A percentile compares a stretch with the other conserved stretches of the same genome.
These are phyloP conservation scores for Metschnikowia corniflorae DNA, from an alignment of 805 yeast genomes.

Conservation along the genomic window DNA sequence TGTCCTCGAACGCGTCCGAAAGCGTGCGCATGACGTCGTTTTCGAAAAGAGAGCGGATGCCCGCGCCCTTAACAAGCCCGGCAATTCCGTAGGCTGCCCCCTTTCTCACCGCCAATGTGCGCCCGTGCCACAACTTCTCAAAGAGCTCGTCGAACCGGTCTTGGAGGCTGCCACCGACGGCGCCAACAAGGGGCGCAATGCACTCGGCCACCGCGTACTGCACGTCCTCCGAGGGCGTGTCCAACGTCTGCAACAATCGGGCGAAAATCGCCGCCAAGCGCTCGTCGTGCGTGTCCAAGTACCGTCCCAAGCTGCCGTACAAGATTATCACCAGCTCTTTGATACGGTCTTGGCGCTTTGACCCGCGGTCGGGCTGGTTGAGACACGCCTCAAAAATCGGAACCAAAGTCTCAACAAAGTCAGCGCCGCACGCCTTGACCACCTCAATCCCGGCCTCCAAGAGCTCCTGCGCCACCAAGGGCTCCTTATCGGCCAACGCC, in stretches of 20 bases:
- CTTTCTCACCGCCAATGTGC: constrained; percentile 52
- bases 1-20: constrained; percentile 83
- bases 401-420: constrained; percentile 66
- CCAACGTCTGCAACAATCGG: constrained; percentile 68
- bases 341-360: constrained; percentile 53
- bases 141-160: constrained; percentile 57
- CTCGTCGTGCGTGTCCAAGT: constrained; percentile 62
- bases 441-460: constrained; percentile 85
- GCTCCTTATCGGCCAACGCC: constrained; percentile 73
- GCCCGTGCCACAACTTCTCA: constrained; percentile 54
- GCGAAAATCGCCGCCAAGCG: constrained; percentile 65
- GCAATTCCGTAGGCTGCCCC: constrained; percentile 98
- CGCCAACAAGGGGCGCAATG: constrained; percentile 73
- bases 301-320: constrained; percentile 89
- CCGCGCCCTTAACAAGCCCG: constrained; percentile 88
- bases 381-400: constrained; percentile 76
- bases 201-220: constrained; percentile 86
- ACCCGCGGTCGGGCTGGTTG: constrained; percentile 45
- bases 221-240: constrained; percentile 85
- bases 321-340: constrained; percentile 80
- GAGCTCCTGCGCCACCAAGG: constrained; percentile 71
- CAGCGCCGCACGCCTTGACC: constrained; percentile 62
- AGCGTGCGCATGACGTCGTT: constrained; percentile 73
- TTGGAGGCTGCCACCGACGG: constrained; percentile 49
- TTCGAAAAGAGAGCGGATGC: constrained; percentile 71